Evolutionary conservation across 2,329 filamentous ascomycete genomes (phyloP), one percentile per base, ranked within the genome.

Genomic region (Fusarium kyushuense): DNA sequence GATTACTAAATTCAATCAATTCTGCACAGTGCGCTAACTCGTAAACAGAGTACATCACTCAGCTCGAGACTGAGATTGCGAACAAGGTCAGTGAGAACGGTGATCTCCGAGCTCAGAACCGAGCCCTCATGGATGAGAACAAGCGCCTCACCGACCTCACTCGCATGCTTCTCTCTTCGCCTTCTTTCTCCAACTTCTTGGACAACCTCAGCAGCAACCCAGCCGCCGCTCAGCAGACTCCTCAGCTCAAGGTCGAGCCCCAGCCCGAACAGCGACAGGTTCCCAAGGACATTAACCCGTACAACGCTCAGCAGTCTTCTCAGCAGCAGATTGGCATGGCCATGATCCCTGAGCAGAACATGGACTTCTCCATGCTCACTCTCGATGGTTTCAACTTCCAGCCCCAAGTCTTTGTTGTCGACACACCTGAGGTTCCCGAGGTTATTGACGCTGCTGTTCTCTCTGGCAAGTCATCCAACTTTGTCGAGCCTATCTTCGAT

Each of bases 31-130:
- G 11, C 51, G 32, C 71, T 75, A 62, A 77, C 59, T 25, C 3
- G 19, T 4, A 33, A 14, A 10, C 75, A 98, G 96, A 98, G 86
- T 98, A 98, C 84, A 98, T 99, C 76, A 88, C 89, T 67, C 94
- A 98, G 80, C 91, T 99, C 17, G 96, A 99, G 83, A 85, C 87
- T 66, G 95, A 98, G 79, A 91, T 97, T 72, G 91, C 93, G 55
- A 85, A 84, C 75, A 96, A 96, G 82, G 89, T 91, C 40, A 92
- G 90, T 69, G 95, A 98, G 83, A 90, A 91, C 71, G 91, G 90
- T 68, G 91, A 94, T 45, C 86, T 97, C 33, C 91, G 92, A 66
- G 81, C 86, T 35, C 90, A 96, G 80, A 98, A 97, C 84, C 87
- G 89, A 48, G 89, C 91, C 36, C 86, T 99, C 19, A 83, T 89